Conservation (phyloP, 2,329 filamentous ascomycete species). For the Westerdykella ornata region DNA sequence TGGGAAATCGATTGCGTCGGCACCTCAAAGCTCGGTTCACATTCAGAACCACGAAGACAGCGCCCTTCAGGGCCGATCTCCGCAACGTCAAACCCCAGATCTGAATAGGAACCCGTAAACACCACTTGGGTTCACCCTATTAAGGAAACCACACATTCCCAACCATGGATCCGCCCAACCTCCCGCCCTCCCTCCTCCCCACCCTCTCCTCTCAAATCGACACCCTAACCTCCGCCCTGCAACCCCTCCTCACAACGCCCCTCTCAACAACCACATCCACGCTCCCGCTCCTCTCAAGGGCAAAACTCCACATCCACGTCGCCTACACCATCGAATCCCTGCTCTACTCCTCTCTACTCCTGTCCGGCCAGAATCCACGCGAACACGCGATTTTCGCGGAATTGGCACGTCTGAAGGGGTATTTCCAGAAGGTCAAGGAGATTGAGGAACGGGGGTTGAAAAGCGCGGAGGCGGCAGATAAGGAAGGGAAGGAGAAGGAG, state of each 20-base stretch:
- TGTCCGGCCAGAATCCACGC: constrained; percentile 73
- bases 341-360: constrained; percentile 73
- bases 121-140: not conserved
- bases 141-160: not conserved
- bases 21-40: no score
- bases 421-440: constrained; percentile 84
- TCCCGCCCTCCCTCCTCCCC: constrained; percentile 62
- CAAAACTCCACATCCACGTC: constrained; percentile 82
- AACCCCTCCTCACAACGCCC: constrained; percentile 61
- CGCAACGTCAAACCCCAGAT: no score
- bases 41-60: no score
- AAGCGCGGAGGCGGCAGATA: constrained; percentile 48
- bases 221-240: constrained; percentile 64
- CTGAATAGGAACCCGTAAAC: not conserved
- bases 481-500: constrained; percentile 57
- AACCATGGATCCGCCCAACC: constrained; percentile 46
- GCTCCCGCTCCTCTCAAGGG: constrained; percentile 86
- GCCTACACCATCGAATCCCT: constrained; percentile 88
- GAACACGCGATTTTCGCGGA: constrained; percentile 80
- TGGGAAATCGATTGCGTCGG: no score
- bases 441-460: constrained; percentile 46
- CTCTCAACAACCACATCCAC: constrained; percentile 65
- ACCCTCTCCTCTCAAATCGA: constrained; percentile 73
- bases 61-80: no score
- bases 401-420: constrained; percentile 78